Evolutionary conservation across 2,329 filamentous ascomycete species (phyloP).

Genomic region (Colletotrichum neosansevieriae): DNA sequence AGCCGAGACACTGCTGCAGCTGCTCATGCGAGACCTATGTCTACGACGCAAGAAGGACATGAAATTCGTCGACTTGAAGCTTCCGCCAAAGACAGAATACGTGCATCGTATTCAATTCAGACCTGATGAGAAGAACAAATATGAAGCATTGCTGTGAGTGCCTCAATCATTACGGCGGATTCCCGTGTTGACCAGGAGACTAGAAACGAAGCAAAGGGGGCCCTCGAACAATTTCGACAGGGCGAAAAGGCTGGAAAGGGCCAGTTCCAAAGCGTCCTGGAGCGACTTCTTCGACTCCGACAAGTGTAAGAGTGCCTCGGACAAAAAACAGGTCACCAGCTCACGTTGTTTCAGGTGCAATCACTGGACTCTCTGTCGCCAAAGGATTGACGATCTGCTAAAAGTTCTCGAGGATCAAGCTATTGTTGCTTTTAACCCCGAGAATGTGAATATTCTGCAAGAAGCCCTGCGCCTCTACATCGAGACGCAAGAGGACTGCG

Average conservation of each 20-base stretch:
- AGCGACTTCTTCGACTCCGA: slow-evolving; percentile 83
- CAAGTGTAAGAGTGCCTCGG: slow-evolving; percentile 67
- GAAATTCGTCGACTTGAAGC: slow-evolving; percentile 84
- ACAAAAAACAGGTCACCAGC: slow-evolving; percentile 22
- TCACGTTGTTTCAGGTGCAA: slow-evolving; percentile 70
- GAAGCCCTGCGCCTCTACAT: slow-evolving; percentile 81
- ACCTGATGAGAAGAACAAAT: slow-evolving; percentile 80
- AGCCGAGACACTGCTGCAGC: slow-evolving; percentile 76
- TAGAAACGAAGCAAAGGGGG: slow-evolving; percentile 79
- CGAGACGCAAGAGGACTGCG: slow-evolving; percentile 85
- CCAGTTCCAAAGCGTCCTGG: slow-evolving; percentile 80
- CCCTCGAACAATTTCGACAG: slow-evolving; percentile 70
- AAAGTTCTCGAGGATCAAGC: slow-evolving; percentile 75
- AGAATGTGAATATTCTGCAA: slow-evolving; percentile 80
- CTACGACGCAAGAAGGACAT: slow-evolving; percentile 88
- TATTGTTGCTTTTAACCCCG: slow-evolving; percentile 76
- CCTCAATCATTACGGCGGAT: too few relatives aligned
- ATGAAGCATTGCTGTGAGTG: slow-evolving; percentile 77
- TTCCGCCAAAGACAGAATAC: slow-evolving; percentile 83
- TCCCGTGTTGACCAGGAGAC: slow-evolving; percentile 43
- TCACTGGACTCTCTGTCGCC: slow-evolving; percentile 85
- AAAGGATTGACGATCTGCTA: slow-evolving; percentile 80
- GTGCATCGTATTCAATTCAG: slow-evolving; percentile 81
- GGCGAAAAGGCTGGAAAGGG: slow-evolving; percentile 57
- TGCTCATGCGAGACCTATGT: slow-evolving; percentile 84